Evolutionary conservation across 192 early-diverging fungal species (phyloP), one percentile per base, ranked within the genome.

Genomic region (Dissophora ornata): DNA sequence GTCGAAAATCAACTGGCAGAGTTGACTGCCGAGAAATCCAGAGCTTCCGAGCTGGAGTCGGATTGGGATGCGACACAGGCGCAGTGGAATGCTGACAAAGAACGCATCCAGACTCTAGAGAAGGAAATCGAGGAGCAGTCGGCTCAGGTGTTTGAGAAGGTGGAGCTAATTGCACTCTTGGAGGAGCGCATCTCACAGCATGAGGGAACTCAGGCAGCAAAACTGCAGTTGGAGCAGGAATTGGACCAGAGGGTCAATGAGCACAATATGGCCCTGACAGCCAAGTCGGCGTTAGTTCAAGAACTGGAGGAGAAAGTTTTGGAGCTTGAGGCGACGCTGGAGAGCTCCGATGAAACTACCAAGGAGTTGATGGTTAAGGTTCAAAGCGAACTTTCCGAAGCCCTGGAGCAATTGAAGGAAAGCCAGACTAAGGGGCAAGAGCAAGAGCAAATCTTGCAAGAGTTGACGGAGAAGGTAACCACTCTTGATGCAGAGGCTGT

Each of bases 11-110:
- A 67, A 3, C 57, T 75, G 12, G 50, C 25, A 2, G 71, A 66
- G 18, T 32, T 75, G 32, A 57, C 56, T 10, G 19, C 50, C 0
- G 71, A 65, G 41, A 57, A 53, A 29, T 51, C 63, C 25, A 56
- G 71, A 16, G 63, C 57, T 0, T 26, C 57, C 10, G 71, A 75
- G 32, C 26, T 67, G 24, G 71, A 75, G 51, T 21, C 63, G 10
- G 57, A 67, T 22, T 63, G 71, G 13, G 63, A 66, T n/a, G 56
- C 47, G 11, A 74, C 65, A 16, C 62, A 66, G n/a, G 33, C 46
- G 1, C 45, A 74, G 21, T 74, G 70, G 70, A 42, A 59, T 26
- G 25, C 63, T 5, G 71, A 75, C 24, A 75, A 75, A 51, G 71
- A 63, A 0, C 55, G 62, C 22, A 66, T 75, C 16, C 40, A 46